These are phyloP conservation scores for Saturnispora mendoncae DNA, from an alignment of 805 yeast species.

Conservation along the genomic window DNA sequence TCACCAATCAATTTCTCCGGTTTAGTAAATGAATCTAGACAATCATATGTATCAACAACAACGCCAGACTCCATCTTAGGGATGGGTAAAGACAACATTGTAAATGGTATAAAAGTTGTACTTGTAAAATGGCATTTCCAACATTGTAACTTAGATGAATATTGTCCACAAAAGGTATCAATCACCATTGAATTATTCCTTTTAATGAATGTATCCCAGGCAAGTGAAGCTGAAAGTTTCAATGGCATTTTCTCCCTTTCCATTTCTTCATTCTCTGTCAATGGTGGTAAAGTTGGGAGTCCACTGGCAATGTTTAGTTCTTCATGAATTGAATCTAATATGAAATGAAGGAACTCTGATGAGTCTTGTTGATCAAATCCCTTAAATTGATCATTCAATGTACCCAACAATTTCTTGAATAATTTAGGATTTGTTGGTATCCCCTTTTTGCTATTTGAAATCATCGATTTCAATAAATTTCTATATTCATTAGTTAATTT, in stretches of 20 bases:
- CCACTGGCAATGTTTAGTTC: constrained; percentile 60
- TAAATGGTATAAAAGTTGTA: constrained; percentile 78
- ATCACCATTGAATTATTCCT: constrained; percentile 74
- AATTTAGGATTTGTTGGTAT: constrained; percentile 13
- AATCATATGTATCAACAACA: constrained; percentile 41
- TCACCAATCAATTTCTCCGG: constrained; percentile 67
- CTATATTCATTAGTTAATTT: background rate
- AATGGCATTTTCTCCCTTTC: constrained; percentile 65
- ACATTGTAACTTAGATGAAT: constrained; percentile 69
- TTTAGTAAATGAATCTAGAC: constrained; percentile 70
- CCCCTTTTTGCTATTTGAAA: constrained; percentile 27
- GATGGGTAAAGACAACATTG: constrained; percentile 71
- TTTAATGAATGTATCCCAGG: constrained; percentile 83
- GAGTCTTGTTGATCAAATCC: constrained; percentile 78
- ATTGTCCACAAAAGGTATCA: constrained; percentile 83
- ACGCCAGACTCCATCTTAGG: constrained; percentile 33
- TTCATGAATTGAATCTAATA: constrained; percentile 73
- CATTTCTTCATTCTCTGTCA: constrained; percentile 51
- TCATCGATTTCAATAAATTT: constrained; percentile 29
- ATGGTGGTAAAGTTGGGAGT: constrained; percentile 51
- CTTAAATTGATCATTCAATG: constrained; percentile 54
- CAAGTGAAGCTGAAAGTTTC: constrained; percentile 75
- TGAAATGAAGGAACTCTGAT: constrained; percentile 67
- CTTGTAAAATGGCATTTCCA: constrained; percentile 65
- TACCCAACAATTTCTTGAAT: constrained; percentile 62